Evolutionary conservation across 768 basidiomycete species (phyloP), one percentile per base, ranked within the genome.

Genomic region (Rhizopogon sp.): DNA sequence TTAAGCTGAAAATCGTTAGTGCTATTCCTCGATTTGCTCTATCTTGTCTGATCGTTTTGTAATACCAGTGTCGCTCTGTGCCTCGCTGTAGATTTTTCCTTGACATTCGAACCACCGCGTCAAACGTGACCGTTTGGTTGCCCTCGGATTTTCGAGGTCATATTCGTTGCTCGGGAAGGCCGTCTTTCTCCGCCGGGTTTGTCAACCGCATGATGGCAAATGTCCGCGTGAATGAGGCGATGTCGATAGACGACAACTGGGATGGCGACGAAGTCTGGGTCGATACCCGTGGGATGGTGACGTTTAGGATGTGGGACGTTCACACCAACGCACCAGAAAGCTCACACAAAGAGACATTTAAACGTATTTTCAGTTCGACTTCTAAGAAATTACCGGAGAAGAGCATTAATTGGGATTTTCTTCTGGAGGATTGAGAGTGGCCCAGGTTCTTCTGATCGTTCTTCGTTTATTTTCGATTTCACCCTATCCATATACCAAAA

Each of bases 281-380:
- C 6, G 68, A 72, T 43, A 87, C 87, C n/a, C 61, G 63, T 16
- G 88, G 88, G 16, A 70, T 67, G 42, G 77, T 90, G 54, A 79
- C 77, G 3, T 86, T 90, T 68, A 81, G 82, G 31, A 89, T 89
- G 87, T 90, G 88, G 88, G 86, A 90, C 66, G 78, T 86, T 52
- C 77, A 79, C 58, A 81, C 82, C 14, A 76, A 79, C 59, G 76
- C 80, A 43, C 83, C 87, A 17, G 88, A 90, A 66, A 81, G 78
- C 44, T 54, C 72, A 44, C 79, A 79, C 54, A 83, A 79, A 66
- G 88, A 90, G 70, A 72, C 76, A 2, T 66, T 84, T 59, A 85
- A 81, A 66, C 78, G 86, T 46, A 74, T 88, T 56, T 85, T 88
- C 64, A 74, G 83, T 41, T 80, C 80, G 66, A 62, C 74, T 10